Conservation (phyloP, 495 filamentous ascomycete genomes). For the Choiromyces venosus region DNA sequence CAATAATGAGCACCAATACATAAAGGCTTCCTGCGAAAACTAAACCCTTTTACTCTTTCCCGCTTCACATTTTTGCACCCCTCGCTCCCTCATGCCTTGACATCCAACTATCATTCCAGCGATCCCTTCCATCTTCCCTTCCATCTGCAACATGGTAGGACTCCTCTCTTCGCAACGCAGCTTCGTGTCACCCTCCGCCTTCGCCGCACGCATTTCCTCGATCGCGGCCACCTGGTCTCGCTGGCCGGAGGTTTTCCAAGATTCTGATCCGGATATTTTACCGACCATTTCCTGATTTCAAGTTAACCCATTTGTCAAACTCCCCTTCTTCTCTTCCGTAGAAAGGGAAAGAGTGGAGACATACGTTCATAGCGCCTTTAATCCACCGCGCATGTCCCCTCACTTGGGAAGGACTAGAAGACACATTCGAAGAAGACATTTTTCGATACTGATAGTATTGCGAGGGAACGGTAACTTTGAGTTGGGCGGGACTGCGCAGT, state of each 20-base stretch:
- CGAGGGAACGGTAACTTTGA: not conserved
- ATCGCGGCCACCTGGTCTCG: conserved; percentile 13
- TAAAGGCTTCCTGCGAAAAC: too few species aligned
- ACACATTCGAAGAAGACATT: conserved; percentile 16
- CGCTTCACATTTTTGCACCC: conserved; percentile 26
- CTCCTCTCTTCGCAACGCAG: conserved; percentile 22
- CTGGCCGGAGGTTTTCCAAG: conserved; percentile 21
- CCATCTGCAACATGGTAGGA: conserved; percentile 19
- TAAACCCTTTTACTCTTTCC: conserved; percentile 16
- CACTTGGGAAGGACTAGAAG: conserved; percentile 22
- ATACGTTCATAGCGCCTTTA: conserved; percentile 25
- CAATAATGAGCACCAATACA: not conserved
- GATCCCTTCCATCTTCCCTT: conserved; percentile 32
- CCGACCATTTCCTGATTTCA: conserved; percentile 30
- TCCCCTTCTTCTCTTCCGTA: not conserved
- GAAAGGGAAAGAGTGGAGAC: not conserved
- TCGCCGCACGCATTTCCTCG: conserved; percentile 32
- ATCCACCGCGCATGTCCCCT: conserved; percentile 30
- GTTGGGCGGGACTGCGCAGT: not conserved
- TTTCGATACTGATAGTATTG: not conserved
- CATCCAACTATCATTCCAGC: conserved; percentile 34
- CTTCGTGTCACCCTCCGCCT: conserved; percentile 31
- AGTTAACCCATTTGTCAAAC: not conserved
- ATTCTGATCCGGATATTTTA: conserved; percentile 15
- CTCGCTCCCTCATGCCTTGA: conserved; percentile 36